These are phyloP conservation scores for Aphanomyces invadans DNA, from an alignment of 352 stramenopile genomes.

Conservation along the genomic window DNA sequence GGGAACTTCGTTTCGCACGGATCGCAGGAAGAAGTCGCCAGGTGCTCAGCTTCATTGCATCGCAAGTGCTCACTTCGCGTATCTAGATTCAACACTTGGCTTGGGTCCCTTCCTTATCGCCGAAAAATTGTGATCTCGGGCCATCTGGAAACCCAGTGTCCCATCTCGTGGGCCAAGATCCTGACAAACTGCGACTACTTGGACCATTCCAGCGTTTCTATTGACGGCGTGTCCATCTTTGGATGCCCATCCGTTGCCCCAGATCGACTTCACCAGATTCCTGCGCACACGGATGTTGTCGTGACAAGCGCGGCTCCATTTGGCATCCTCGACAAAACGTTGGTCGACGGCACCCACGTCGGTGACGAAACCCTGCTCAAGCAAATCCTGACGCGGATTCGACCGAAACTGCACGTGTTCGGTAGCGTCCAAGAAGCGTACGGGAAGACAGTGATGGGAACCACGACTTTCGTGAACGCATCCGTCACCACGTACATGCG, in stretches of 20 bases:
- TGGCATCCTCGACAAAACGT: constrained; percentile 69
- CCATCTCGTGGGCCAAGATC: constrained; percentile 28
- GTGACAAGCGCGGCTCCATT: constrained; percentile 85
- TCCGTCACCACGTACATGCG: constrained; percentile 61
- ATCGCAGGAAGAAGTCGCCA: constrained; percentile 47
- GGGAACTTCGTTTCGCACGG: constrained; percentile 84
- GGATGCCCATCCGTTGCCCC: constrained; percentile 54
- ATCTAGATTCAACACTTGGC: constrained; percentile 79
- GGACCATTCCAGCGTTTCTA: constrained; percentile 53
- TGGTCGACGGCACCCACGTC: constrained; percentile 44
- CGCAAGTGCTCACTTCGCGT: too few species aligned
- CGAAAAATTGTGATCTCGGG: constrained; percentile 74
- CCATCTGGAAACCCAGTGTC: constrained; percentile 64
- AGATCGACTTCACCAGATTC: too few species aligned
- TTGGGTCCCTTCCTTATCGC: constrained; percentile 54
- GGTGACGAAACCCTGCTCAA: constrained; percentile 77
- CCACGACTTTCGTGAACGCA: constrained; percentile 86
- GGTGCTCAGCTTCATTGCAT: too few species aligned
- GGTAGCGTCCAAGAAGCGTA: constrained; percentile 88
- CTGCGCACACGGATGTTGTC: constrained; percentile 72
- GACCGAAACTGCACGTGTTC: constrained; percentile 84
- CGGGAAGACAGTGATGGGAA: constrained; percentile 66
- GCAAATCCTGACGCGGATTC: constrained; percentile 70
- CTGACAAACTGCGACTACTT: constrained; percentile 68
- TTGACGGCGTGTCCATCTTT: constrained; percentile 66